Percentiles rank a stretch among this genome's conserved stretches.
These are phyloP conservation scores for Ophiocordyceps australis DNA, from an alignment of 2,329 filamentous ascomycete species.

Conservation along the genomic window DNA sequence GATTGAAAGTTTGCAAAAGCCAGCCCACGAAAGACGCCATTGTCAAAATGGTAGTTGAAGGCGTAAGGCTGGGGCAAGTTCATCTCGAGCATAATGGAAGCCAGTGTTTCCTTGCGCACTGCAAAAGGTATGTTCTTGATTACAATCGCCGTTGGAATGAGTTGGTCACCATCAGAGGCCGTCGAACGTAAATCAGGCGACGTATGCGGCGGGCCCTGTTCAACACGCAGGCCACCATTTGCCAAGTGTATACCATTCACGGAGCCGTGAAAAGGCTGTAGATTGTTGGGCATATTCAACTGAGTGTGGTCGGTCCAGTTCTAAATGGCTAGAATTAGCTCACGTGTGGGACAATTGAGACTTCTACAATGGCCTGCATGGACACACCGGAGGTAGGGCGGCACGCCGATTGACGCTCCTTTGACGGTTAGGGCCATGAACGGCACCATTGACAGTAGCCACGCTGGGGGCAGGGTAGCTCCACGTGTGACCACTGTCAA, in stretches of 20 bases:
- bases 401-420: slow-evolving; percentile 34
- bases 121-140: slow-evolving; percentile 99
- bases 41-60: slow-evolving; percentile 99
- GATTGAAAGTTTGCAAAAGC: slow-evolving; percentile 98
- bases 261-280: slow-evolving; percentile 15
- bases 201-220: slow-evolving; percentile 19
- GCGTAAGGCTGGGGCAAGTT: slow-evolving; percentile 88
- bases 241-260: slow-evolving; percentile 17
- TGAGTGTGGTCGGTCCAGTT: slow-evolving; percentile 31
- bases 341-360: too few species aligned
- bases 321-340: too few species aligned
- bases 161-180: slow-evolving; percentile 52
- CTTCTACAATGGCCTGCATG: too few species aligned
- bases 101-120: slow-evolving; percentile 89
- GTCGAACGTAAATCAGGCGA: slow-evolving; percentile 22
- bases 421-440: slow-evolving; percentile 44
- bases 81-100: slow-evolving; percentile 85
- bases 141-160: slow-evolving; percentile 95
- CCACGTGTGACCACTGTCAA: slow-evolving; percentile 65
- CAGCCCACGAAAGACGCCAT: slow-evolving; percentile 86
- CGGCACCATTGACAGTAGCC: slow-evolving; percentile 39
- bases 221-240: slow-evolving; percentile 23
- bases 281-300: slow-evolving; percentile 21
- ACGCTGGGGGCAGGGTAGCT: slow-evolving; percentile 54
- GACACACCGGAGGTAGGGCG: slow-evolving; percentile 57